Conservation (phyloP, 177 flowering plant species). For the Tripterygium wilfordii region DNA sequence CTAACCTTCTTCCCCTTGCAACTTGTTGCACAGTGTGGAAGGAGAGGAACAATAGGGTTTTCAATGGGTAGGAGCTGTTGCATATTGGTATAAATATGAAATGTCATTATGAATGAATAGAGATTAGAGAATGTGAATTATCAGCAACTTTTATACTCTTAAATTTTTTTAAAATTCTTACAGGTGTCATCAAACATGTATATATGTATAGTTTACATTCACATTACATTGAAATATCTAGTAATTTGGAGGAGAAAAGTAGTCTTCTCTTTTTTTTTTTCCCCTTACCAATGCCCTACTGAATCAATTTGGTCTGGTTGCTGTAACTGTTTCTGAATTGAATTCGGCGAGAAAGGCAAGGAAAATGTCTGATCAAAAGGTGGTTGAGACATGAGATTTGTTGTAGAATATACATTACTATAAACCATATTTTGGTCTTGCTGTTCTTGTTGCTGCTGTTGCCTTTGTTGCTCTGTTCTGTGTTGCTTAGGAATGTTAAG, state of each 20-base stretch:
- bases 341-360: constrained; percentile 30
- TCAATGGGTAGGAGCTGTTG: no score
- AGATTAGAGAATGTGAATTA: no score
- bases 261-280: background rate
- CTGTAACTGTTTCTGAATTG: constrained; percentile 25
- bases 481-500: constrained; percentile 20
- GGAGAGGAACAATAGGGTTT: no score
- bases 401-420: constrained; percentile 21
- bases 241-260: background rate
- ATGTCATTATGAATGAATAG: no score
- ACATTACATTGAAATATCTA: no score
- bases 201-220: no score
- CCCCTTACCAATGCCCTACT: constrained; percentile 34
- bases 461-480: constrained; percentile 13
- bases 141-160: no score
- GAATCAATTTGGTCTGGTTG: constrained; percentile 30
- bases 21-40: no score
- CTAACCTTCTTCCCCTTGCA: no score
- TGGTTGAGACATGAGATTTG: constrained; percentile 21
- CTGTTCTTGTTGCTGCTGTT: constrained; percentile 10
- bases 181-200: no score
- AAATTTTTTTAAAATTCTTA: no score
- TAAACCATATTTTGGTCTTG: constrained; percentile 10
- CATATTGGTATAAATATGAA: no score
- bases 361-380: constrained; percentile 27